Conservation (phyloP, 768 basidiomycete genomes). For the Boletus subcaerulescens region DNA sequence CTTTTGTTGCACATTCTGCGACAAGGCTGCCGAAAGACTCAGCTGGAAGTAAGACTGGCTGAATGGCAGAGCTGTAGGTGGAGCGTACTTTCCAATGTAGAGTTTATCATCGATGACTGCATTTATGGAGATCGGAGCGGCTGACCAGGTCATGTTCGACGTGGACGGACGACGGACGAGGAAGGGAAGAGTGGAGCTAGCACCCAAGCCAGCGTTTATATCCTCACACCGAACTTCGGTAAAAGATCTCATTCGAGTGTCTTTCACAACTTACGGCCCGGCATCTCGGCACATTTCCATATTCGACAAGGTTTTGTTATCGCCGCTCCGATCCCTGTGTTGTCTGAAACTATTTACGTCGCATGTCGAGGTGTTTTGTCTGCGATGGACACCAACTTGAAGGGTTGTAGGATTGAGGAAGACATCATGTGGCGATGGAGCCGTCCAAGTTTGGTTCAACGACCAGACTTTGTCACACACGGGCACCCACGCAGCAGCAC, state of each 20-base stretch:
- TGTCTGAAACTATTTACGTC: no score
- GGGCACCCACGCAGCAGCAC: no score
- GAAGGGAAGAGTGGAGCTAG: constrained; percentile 14
- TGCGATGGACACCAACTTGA: no score
- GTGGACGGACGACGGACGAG: background rate
- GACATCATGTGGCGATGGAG: no score
- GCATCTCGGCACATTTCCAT: constrained; percentile 23
- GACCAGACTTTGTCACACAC: no score
- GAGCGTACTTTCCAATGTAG: constrained; percentile 37
- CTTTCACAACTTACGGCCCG: background rate
- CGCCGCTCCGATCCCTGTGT: no score
- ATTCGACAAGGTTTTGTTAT: background rate
- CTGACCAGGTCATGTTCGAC: constrained; percentile 27
- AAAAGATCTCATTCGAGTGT: background rate
- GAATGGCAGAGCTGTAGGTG: background rate
- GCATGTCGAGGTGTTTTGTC: no score
- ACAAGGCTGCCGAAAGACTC: constrained; percentile 35
- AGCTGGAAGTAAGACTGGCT: background rate
- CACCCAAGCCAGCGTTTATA: constrained; percentile 16
- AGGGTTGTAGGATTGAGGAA: no score
- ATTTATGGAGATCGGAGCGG: constrained; percentile 25
- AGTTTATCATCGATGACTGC: constrained; percentile 31
- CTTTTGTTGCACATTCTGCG: constrained; percentile 26
- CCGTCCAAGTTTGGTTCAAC: no score
- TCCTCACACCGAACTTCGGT: constrained; percentile 5